Conservation (phyloP, 108 stramenopile species). For the Cylindrotheca fusiformis region DNA sequence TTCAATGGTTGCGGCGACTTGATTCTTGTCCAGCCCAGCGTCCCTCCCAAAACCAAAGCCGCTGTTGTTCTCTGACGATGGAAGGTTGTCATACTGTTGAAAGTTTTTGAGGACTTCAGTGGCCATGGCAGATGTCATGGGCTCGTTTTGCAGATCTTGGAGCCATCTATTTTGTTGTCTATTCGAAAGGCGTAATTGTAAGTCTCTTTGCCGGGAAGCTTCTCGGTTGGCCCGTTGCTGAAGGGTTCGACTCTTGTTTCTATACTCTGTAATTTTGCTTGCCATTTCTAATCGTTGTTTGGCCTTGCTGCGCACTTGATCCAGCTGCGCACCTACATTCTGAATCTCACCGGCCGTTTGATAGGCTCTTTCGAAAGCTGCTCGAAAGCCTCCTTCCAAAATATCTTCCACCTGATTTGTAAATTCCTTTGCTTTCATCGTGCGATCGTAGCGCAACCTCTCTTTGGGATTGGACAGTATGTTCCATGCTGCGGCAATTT, state of each 20-base stretch:
- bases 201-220: conserved; percentile 3
- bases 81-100: background rate
- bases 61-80: background rate
- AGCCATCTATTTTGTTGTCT: conserved; percentile 1
- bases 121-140: conserved; percentile 1
- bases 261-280: conserved; percentile 4
- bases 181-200: background rate
- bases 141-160: background rate
- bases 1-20: background rate
- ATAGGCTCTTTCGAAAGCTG: conserved; percentile 17
- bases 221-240: conserved; percentile 12
- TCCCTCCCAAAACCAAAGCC: background rate
- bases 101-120: conserved; percentile 3
- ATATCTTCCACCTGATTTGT: conserved; percentile 14
- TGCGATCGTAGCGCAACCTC: conserved; percentile 26
- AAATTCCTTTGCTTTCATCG: conserved; percentile 28
- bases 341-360: conserved; percentile 26
- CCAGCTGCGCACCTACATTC: background rate
- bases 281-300: conserved; percentile 1
- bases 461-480: conserved; percentile 21
- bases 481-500: conserved; percentile 31
- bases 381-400: conserved; percentile 11
- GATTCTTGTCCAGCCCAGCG: background rate
- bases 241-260: conserved; percentile 7
- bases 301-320: background rate